A percentile compares a stretch with the other conserved stretches of the same genome.
Conservation (phyloP, 352 stramenopile species). For the Pythium guiyangense region DNA sequence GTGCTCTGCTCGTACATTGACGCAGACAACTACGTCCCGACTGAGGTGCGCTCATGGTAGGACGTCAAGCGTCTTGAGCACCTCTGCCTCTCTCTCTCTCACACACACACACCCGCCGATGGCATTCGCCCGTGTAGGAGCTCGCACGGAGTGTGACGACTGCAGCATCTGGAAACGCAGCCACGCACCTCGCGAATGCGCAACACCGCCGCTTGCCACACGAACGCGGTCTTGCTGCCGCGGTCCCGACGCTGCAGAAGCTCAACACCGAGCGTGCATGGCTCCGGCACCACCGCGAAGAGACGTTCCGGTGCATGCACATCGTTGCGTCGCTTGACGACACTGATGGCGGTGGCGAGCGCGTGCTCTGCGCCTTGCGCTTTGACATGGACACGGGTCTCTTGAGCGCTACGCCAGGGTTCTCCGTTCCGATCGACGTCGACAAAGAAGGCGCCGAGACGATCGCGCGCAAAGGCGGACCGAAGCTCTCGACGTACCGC, state of each 20-base stretch:
- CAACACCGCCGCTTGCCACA: constrained; percentile 18
- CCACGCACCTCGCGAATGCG: constrained; percentile 9
- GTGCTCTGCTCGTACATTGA: constrained; percentile 36
- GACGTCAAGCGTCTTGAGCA: too few species aligned
- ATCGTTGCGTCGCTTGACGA: constrained; percentile 33
- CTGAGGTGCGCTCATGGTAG: constrained; percentile 21
- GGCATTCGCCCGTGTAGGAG: constrained; percentile 7
- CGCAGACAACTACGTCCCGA: constrained; percentile 41
- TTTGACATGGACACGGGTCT: constrained; percentile 49
- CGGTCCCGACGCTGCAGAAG: constrained; percentile 16
- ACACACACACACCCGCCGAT: too few species aligned
- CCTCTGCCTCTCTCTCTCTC: too few species aligned
- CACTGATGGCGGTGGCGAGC: constrained; percentile 4
- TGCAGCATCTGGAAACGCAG: not conserved
- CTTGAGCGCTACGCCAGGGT: constrained; percentile 47
- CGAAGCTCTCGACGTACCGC: constrained; percentile 43
- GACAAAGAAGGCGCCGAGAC: constrained; percentile 36
- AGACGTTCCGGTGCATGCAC: constrained; percentile 59
- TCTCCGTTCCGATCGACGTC: constrained; percentile 35
- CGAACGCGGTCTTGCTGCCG: constrained; percentile 9
- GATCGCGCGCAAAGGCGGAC: constrained; percentile 19
- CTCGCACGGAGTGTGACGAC: constrained; percentile 1
- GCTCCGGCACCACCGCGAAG: constrained; percentile 44
- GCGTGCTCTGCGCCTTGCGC: constrained; percentile 40
- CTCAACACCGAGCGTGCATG: constrained; percentile 27